A percentile compares a stretch with the other conserved stretches of the same genome.
Evolutionary conservation across 202 grass and related monocot species (phyloP).

Genomic region (Schoenoplectus triqueter): DNA sequence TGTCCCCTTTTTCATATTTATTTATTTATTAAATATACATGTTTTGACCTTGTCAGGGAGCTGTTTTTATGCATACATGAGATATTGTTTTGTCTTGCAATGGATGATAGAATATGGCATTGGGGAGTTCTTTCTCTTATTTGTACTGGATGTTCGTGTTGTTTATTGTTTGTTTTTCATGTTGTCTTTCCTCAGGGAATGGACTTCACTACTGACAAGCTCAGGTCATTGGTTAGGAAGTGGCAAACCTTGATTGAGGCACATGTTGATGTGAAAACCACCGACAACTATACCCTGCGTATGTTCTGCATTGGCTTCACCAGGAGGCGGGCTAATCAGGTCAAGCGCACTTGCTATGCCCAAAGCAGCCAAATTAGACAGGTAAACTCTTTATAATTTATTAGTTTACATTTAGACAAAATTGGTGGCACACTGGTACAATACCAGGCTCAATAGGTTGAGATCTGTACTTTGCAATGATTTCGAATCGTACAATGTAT

Average conservation of each 20-base stretch:
- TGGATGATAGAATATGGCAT: neutral
- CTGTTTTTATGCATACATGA: neutral
- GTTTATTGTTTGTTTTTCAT: neutral
- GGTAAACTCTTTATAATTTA: conserved; percentile 41
- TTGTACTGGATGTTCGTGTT: neutral
- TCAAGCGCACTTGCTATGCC: conserved; percentile 72
- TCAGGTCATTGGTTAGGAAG: conserved; percentile 75
- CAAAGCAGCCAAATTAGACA: conserved; percentile 40
- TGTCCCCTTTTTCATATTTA: neutral
- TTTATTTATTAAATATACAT: too few relatives aligned
- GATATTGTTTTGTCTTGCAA: conserved; percentile 2
- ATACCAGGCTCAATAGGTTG: neutral
- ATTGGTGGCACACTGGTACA: neutral
- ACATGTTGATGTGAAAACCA: conserved; percentile 28
- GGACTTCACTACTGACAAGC: conserved; percentile 81
- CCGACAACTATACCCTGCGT: conserved; percentile 77
- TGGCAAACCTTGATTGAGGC: conserved; percentile 55
- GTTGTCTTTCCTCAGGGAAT: conserved; percentile 53
- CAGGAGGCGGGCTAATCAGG: conserved; percentile 78
- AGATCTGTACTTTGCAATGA: neutral
- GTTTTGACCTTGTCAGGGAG: neutral
- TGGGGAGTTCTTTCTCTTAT: neutral
- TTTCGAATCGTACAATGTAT: neutral
- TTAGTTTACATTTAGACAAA: neutral
- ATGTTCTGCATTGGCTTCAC: conserved; percentile 93